Conservation (phyloP, 768 basidiomycete species). For the Lentinus brumalis region DNA sequence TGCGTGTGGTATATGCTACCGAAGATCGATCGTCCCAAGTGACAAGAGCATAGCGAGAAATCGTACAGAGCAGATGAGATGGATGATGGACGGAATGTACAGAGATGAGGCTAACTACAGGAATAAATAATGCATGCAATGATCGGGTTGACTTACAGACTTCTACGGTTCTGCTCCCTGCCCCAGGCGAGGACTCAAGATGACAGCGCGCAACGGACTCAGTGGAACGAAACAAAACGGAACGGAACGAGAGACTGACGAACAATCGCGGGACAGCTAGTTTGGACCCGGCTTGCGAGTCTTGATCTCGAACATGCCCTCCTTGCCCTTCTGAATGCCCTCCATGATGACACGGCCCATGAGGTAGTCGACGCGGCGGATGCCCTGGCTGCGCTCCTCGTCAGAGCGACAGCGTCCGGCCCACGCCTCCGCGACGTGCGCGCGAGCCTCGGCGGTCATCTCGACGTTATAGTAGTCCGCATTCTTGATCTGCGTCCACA, state of each 20-base stretch:
- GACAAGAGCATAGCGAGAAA: background rate
- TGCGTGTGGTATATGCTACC: background rate
- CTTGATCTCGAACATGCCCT: slow-evolving; percentile 70
- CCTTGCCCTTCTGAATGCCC: slow-evolving; percentile 54
- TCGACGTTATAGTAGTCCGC: slow-evolving; percentile 64
- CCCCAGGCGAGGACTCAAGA: background rate
- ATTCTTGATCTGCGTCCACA: slow-evolving; percentile 47
- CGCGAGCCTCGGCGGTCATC: slow-evolving; percentile 47
- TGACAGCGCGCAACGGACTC: background rate
- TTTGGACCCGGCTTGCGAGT: slow-evolving; percentile 35
- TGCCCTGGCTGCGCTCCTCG: slow-evolving; percentile 42
- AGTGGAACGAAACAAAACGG: background rate
- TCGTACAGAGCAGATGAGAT: background rate
- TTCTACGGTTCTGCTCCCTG: background rate
- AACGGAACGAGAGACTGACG: background rate
- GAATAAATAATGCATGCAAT: background rate
- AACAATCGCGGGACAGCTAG: background rate
- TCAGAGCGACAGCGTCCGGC: slow-evolving; percentile 42
- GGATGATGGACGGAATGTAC: too few species aligned
- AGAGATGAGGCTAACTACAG: background rate
- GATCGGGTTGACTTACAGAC: background rate
- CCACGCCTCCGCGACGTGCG: slow-evolving; percentile 47
- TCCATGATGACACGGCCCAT: slow-evolving; percentile 52
- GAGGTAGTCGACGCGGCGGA: slow-evolving; percentile 63
- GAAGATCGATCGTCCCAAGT: background rate